Base-by-base conservation (phyloP, 129 eudicot genomes). In the Centella asiatica region DNA sequence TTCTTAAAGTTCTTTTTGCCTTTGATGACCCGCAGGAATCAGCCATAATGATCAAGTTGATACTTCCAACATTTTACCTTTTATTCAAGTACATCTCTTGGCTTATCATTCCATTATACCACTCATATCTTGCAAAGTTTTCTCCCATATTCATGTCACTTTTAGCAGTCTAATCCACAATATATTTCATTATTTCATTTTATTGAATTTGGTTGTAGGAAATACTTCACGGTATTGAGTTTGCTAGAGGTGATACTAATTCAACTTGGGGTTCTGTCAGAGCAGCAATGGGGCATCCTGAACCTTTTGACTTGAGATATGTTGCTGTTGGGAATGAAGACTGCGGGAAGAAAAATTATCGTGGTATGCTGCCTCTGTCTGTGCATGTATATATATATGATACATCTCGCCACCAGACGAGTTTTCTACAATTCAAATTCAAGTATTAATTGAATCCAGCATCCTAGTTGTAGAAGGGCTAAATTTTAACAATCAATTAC, bases 281-380 rank as follows among this genome's bases (percentile, higher is more conserved):
- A 65, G 96, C 87, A 63, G 77, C 74, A 57, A 81, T 88, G 96
- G 94, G 96, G 15, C 96, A 79, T 33, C 73, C 70, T 5, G 85
- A 81, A 65, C 89, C 94, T 27, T 88, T 88, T 66, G 79, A 81
- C 63, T 72, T 93, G 72, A 87, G 67, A 77, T 87, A 93, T 65
- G 84, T 93, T 78, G 96, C 93, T 26, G 65, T 93, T 5, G 99
- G 99, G 14, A 93, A 93, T 50, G 95, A 93, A 72, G 96, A 88
- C 57, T 93, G 99, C 51, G 73, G 88, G 51, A 87, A 78, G 77
- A 71, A 39, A 50, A 60, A 83, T 70, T 93, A 93, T 56, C 86
- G 71, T 19, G 95, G 99, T 93, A 85, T 47, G 80, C 37, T 45
- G 62, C 6, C 32, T n/a, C 36, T 8, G 0, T 56, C 31, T 56